Conservation (phyloP, 1,139 yeast species). For the Zygosaccharomyces pseudobailii region DNA sequence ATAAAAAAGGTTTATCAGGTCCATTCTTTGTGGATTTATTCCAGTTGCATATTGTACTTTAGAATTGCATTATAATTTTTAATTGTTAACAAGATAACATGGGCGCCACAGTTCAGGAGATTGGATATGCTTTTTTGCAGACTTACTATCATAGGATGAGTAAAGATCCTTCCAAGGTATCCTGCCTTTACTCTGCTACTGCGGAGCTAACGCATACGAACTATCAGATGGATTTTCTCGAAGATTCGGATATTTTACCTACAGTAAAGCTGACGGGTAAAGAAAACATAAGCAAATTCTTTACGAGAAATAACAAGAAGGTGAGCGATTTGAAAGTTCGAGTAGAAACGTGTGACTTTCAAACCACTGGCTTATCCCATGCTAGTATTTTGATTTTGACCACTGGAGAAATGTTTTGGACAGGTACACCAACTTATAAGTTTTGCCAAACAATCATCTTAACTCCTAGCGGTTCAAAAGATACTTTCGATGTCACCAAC, state of each 20-base stretch:
- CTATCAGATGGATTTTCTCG: slow-evolving; percentile 29
- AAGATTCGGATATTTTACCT: slow-evolving; percentile 28
- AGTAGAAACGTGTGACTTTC: slow-evolving; percentile 58
- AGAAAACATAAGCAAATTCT: slow-evolving; percentile 38
- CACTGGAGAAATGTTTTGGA: slow-evolving; percentile 59
- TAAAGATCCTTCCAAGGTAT: slow-evolving; percentile 39
- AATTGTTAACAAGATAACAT: slow-evolving; percentile 6
- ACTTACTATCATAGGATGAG: slow-evolving; percentile 45
- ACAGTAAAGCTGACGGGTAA: slow-evolving; percentile 34
- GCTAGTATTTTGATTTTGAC: slow-evolving; percentile 54
- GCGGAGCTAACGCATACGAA: slow-evolving; percentile 45
- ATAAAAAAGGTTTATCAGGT: neutral
- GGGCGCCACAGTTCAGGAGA: slow-evolving; percentile 36
- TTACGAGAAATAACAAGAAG: slow-evolving; percentile 35
- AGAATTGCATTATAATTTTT: neutral
- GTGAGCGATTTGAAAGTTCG: slow-evolving; percentile 51
- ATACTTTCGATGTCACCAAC: slow-evolving; percentile 57
- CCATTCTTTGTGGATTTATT: neutral
- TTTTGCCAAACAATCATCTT: slow-evolving; percentile 65
- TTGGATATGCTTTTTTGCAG: slow-evolving; percentile 44
- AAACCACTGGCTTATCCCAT: slow-evolving; percentile 43
- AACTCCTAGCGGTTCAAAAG: slow-evolving; percentile 46
- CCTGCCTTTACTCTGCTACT: slow-evolving; percentile 40
- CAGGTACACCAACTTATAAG: slow-evolving; percentile 48
- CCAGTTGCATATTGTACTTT: slow-evolving; percentile 1